Base-by-base conservation (phyloP, 371 early-diverging fungal genomes). In the Zopfochytrium polystomum region DNA sequence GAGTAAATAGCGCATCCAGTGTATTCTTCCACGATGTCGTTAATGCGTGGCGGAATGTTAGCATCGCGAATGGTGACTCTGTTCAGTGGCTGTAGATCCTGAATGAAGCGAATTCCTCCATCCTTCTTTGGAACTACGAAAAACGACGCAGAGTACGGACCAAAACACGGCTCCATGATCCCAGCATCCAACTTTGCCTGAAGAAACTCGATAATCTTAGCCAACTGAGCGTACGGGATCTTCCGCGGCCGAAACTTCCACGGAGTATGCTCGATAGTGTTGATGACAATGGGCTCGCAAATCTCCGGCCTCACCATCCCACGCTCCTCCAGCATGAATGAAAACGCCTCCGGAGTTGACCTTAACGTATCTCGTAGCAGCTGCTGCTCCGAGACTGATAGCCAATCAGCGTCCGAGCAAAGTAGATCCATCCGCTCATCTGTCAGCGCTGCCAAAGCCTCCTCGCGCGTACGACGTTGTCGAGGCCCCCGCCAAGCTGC, bases 41-140 rank as follows among this genome's bases (percentile, higher is more conserved):
- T 71, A 23, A 52, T 32, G 20, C 29, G n/a, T 3, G 72, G 71
- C 26, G 64, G 61, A 2, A 30, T 32, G 20, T 52, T 65, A 26
- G 62, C 48, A 34, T 71, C 58, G n/a, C 65, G 64, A 32, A 72
- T 67, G 7, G 72, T 66, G 32, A 65, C 62, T 1, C 26, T 3
- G 51, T 70, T 72, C 3, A 63, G 42, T 26, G 65, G 65, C 33
- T 65, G 68, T 4, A 72, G 33, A 51, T 70, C 66, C 44, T 71
- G 67, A 49, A 72, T 67, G 18, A 72, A 62, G 18, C 72, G 46
- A 34, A 71, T 50, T 6, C 38, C 22, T 13, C 58, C 60, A 44
- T 68, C 64, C 47, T 63, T 62, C 62, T 72, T 72, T 1, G 55
- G 46, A 13, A 68, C 55, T 11, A 54, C 42, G 42, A 72, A 65